Conservation (phyloP, 768 basidiomycete species). For the Lyophyllum shimeji region DNA sequence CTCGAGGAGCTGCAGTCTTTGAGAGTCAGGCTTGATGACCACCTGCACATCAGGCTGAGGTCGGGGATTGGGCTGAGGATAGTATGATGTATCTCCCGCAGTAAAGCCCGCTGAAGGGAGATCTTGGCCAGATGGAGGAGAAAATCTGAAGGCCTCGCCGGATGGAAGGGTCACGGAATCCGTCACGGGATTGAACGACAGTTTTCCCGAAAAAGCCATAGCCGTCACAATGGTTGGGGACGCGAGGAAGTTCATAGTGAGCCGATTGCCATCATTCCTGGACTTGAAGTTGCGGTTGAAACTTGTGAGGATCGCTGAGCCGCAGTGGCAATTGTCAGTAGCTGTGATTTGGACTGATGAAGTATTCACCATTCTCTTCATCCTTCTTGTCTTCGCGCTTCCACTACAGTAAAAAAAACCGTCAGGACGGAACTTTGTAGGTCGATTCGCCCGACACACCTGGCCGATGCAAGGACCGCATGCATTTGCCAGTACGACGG, state of each 20-base stretch:
- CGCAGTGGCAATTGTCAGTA: slow-evolving; percentile 10
- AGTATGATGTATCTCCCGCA: slow-evolving; percentile 68
- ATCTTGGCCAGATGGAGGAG: slow-evolving; percentile 80
- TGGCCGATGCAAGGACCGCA: slow-evolving; percentile 99
- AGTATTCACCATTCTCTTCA: slow-evolving; percentile 83
- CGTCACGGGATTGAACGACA: slow-evolving; percentile 91
- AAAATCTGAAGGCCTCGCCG: slow-evolving; percentile 82
- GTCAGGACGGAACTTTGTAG: neutral
- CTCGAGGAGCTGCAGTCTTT: slow-evolving; percentile 82
- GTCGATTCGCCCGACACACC: slow-evolving; percentile 32
- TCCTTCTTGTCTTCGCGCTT: slow-evolving; percentile 85
- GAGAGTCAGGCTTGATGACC: slow-evolving; percentile 74
- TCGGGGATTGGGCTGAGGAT: slow-evolving; percentile 71
- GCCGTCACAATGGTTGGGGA: slow-evolving; percentile 97
- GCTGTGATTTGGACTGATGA: neutral
- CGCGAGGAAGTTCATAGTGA: slow-evolving; percentile 97
- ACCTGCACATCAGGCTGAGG: slow-evolving; percentile 79
- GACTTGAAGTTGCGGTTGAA: slow-evolving; percentile 93
- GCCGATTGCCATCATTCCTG: slow-evolving; percentile 91
- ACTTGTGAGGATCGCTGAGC: slow-evolving; percentile 87
- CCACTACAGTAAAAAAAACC: slow-evolving; percentile 56
- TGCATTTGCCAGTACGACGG: slow-evolving; percentile 92
- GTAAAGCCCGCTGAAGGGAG: slow-evolving; percentile 85
- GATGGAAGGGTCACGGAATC: slow-evolving; percentile 68
- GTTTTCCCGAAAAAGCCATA: slow-evolving; percentile 92